A percentile compares a stretch with the other conserved stretches of the same genome.
These are phyloP conservation scores for Penstemon eatonii DNA, from an alignment of 257 asterid genomes.

Conservation along the genomic window DNA sequence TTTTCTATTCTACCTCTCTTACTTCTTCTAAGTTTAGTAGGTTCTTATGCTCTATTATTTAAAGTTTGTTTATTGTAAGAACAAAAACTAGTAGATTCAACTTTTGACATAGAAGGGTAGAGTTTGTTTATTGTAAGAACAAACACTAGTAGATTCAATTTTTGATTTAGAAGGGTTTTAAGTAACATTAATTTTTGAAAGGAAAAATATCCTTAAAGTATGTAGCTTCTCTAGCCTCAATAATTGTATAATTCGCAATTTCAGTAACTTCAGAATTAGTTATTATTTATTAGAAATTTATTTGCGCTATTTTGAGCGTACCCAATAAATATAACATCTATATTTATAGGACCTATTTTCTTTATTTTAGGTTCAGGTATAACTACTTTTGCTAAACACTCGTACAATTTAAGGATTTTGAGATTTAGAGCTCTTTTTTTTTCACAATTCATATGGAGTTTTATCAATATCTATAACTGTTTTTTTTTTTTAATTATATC, in stretches of 20 bases:
- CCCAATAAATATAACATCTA: not conserved
- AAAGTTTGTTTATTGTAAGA: too few species aligned
- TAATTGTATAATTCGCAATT: not conserved
- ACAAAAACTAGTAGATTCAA: too few species aligned
- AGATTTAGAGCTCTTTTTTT: not conserved
- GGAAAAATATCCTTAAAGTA: not conserved
- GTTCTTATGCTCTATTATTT: too few species aligned
- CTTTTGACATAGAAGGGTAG: too few species aligned
- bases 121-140: too few species aligned
- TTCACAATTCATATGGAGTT: not conserved
- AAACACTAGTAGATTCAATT: too few species aligned
- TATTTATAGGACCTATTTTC: not conserved
- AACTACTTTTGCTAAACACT: not conserved
- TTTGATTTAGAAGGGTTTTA: too few species aligned
- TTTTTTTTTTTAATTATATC: too few species aligned
- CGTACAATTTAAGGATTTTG: not conserved
- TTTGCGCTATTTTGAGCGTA: not conserved
- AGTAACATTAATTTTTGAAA: not conserved
- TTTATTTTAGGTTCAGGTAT: too few species aligned
- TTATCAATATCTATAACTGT: not conserved
- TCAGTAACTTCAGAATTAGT: not conserved
- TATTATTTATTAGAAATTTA: not conserved
- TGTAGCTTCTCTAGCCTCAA: constrained; percentile 2
- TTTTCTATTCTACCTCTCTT: too few species aligned
- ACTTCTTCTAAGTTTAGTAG: too few species aligned